Percentiles rank a stretch among this genome's conserved stretches.
phyloP scores from a whole-genome alignment of 371 early-diverging fungal genomes.

The Mycotypha africana region DNA sequence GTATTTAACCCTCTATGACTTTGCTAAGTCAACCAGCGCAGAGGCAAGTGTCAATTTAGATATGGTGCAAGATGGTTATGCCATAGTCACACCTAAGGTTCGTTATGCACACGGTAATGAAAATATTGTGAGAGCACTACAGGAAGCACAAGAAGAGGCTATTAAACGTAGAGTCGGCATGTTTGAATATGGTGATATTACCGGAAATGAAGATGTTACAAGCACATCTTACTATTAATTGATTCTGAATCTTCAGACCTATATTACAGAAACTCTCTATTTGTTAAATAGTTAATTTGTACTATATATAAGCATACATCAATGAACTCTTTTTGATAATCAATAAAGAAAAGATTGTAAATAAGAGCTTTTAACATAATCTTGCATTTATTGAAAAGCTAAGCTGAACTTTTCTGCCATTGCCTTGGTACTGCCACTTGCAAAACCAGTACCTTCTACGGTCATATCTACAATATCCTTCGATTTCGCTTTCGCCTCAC shows the following conservation, averaged over 20 bases:
- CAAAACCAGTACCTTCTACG: conserved; percentile 87
- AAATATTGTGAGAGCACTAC: conserved; percentile 40
- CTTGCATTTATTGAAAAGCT: conserved; percentile 71
- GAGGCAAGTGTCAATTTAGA: conserved; percentile 74
- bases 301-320: too few species aligned
- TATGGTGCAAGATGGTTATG: conserved; percentile 76
- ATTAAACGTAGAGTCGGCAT: conserved; percentile 63
- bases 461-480: conserved; percentile 73
- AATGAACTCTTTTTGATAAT: too few species aligned
- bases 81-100: conserved; percentile 56
- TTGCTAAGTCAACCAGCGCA: conserved; percentile 48
- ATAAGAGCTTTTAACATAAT: background rate
- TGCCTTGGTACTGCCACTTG: conserved; percentile 73
- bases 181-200: conserved; percentile 89
- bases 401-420: conserved; percentile 67
- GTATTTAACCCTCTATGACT: conserved; percentile 73
- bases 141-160: conserved; percentile 38
- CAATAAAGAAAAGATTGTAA: too few species aligned
- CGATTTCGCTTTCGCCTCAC: conserved; percentile 64
- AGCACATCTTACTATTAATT: conserved; percentile 10
- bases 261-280: too few species aligned
- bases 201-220: conserved; percentile 65
- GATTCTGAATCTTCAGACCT: too few species aligned
- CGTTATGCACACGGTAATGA: conserved; percentile 54
- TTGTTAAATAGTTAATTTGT: too few species aligned